A percentile compares a stretch with the other conserved stretches of the same genome.
These are phyloP conservation scores for Coemansia umbellata DNA, from an alignment of 192 early-diverging fungal species.

Conservation along the genomic window DNA sequence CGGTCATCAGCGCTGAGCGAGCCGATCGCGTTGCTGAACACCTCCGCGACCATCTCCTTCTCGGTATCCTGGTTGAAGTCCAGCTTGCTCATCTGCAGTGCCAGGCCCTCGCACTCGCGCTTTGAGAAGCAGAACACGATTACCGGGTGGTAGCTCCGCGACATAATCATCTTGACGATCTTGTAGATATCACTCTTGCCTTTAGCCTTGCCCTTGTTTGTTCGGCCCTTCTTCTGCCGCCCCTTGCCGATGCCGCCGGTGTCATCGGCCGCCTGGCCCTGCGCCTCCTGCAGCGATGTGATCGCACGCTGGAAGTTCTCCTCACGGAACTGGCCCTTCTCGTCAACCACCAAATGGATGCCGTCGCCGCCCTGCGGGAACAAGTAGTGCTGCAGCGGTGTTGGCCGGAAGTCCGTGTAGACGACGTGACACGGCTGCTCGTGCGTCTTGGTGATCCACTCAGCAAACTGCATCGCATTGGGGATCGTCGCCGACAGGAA, in stretches of 20 bases:
- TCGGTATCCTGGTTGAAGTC: conserved; percentile 88
- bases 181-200: conserved; percentile 80
- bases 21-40: conserved; percentile 85
- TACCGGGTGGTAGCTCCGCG: conserved; percentile 95
- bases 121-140: conserved; percentile 97
- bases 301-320: conserved; percentile 95
- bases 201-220: conserved; percentile 56
- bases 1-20: conserved; percentile 87
- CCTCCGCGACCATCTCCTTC: conserved; percentile 73
- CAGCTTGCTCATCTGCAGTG: conserved; percentile 85
- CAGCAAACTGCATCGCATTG: conserved; percentile 97
- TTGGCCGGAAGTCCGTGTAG: conserved; percentile 95
- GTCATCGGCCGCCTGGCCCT: conserved; percentile 59
- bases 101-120: conserved; percentile 88
- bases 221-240: conserved; percentile 53
- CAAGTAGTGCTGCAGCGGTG: conserved; percentile 95
- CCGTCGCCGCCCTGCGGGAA: conserved; percentile 90
- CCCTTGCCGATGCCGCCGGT: conserved; percentile 43
- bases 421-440: conserved; percentile 98
- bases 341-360: conserved; percentile 94
- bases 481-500: conserved; percentile 98
- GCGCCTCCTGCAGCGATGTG: conserved; percentile 60
- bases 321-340: conserved; percentile 90
- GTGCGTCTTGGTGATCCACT: conserved; percentile 96
- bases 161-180: conserved; percentile 93